Percentiles rank a stretch among this genome's conserved stretches.
Evolutionary conservation across 495 filamentous ascomycete species (phyloP).

Genomic region (Cladorrhinum samala): DNA sequence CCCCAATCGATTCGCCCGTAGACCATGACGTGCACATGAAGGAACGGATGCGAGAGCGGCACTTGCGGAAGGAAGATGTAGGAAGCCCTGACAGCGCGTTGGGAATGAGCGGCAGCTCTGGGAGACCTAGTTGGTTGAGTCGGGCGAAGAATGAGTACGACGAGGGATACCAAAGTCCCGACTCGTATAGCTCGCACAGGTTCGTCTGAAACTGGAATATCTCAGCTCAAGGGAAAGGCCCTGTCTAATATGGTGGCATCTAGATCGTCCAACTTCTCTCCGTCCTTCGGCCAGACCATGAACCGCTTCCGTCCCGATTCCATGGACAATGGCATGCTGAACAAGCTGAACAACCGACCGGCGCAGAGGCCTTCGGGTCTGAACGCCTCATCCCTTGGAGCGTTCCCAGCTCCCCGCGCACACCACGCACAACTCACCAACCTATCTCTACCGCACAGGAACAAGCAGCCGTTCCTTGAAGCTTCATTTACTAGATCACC

Average conservation of each 20-base stretch:
- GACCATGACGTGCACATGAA: conserved; percentile 25
- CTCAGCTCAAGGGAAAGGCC: too few relatives aligned
- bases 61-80: conserved; percentile 16
- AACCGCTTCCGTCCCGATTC: conserved; percentile 54
- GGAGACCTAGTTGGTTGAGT: conserved; percentile 21
- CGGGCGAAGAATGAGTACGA: conserved; percentile 29
- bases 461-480: conserved; percentile 34
- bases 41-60: conserved; percentile 16
- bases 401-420: conserved; percentile 34
- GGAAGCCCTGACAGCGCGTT: conserved; percentile 21
- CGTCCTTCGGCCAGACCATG: conserved; percentile 38
- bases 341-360: conserved; percentile 63
- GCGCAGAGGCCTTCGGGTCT: conserved; percentile 46
- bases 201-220: too few relatives aligned
- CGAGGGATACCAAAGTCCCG: conserved; percentile 49
- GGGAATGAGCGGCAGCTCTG: conserved; percentile 14
- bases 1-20: conserved; percentile 34
- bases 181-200: conserved; percentile 37
- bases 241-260: conserved; percentile 13
- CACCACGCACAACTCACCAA: conserved; percentile 43
- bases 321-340: conserved; percentile 74
- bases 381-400: conserved; percentile 48
- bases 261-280: conserved; percentile 23
- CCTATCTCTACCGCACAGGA: conserved; percentile 44
- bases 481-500: conserved; percentile 43